Evolutionary conservation across 495 filamentous ascomycete genomes (phyloP).

Genomic region (Hyaloscypha bicolor): DNA sequence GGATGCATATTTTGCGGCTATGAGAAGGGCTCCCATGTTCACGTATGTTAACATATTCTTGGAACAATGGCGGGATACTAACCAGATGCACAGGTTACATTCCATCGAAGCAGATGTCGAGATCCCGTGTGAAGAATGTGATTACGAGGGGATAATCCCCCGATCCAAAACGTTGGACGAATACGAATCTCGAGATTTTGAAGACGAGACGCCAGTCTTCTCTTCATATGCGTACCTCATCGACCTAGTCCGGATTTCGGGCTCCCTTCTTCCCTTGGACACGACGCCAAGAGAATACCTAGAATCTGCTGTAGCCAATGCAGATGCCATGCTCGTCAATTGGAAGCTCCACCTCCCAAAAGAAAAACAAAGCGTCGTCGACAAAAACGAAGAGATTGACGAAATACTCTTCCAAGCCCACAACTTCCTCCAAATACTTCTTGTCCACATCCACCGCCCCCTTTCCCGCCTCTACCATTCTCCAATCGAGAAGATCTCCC

Average conservation of each 20-base stretch:
- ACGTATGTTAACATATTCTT: constrained; percentile 38
- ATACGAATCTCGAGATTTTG: constrained; percentile 60
- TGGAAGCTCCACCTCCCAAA: constrained; percentile 70
- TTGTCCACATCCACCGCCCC: constrained; percentile 63
- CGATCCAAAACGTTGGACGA: constrained; percentile 54
- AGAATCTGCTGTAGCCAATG: constrained; percentile 44
- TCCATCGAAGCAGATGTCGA: constrained; percentile 50
- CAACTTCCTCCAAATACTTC: constrained; percentile 54
- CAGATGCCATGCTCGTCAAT: constrained; percentile 68
- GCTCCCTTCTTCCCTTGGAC: constrained; percentile 55
- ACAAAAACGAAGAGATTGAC: constrained; percentile 62
- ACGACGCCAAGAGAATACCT: constrained; percentile 26
- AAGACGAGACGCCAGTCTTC: constrained; percentile 48
- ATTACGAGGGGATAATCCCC: constrained; percentile 59
- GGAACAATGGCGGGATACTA: constrained; percentile 26
- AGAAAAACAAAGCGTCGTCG: constrained; percentile 64
- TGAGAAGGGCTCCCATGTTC: constrained; percentile 40
- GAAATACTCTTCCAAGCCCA: constrained; percentile 77
- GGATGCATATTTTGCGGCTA: constrained; percentile 49
- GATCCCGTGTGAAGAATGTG: constrained; percentile 65
- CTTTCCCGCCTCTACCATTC: constrained; percentile 44
- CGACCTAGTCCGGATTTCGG: constrained; percentile 60
- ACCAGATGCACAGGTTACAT: constrained; percentile 24
- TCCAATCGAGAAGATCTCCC: constrained; percentile 42
- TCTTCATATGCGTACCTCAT: constrained; percentile 68